These are phyloP conservation scores for Osmanthus fragrans DNA, from an alignment of 257 asterid genomes.

Conservation along the genomic window DNA sequence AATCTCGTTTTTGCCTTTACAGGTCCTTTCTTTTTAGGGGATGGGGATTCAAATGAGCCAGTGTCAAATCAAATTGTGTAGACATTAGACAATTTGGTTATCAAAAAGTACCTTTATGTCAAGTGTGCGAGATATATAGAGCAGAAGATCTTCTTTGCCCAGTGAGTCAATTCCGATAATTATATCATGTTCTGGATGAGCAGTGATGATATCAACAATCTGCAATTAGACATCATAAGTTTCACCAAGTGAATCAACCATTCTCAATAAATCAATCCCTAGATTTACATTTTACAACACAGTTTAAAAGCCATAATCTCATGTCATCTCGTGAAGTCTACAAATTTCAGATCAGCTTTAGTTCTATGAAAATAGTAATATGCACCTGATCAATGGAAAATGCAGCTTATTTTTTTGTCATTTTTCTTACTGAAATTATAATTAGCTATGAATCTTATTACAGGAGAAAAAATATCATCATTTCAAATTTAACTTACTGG, in stretches of 20 bases:
- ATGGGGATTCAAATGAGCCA: neutral
- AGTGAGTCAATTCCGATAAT: conserved; percentile 72
- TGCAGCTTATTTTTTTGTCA: neutral
- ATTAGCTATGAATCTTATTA: neutral
- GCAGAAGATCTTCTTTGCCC: conserved; percentile 92
- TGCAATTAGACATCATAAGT: conserved; percentile 32
- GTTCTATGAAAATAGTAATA: neutral
- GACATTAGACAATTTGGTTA: neutral
- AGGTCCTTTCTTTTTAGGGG: neutral
- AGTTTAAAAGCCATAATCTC: neutral
- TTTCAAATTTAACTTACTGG: neutral
- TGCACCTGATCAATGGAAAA: neutral
- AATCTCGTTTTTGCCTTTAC: neutral
- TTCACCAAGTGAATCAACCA: conserved; percentile 14
- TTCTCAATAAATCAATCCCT: conserved; percentile 9
- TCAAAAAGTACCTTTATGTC: conserved; percentile 58
- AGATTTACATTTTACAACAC: neutral
- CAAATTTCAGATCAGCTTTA: conserved; percentile 14
- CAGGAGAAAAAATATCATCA: neutral
- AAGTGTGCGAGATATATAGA: conserved; percentile 54
- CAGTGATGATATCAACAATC: conserved; percentile 68
- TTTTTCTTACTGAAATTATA: neutral
- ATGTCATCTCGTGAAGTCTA: neutral
- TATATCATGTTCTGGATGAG: conserved; percentile 80
- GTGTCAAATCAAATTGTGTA: neutral